These are phyloP conservation scores for Annulohypoxylon stygium DNA, from an alignment of 495 filamentous ascomycete species.

Conservation along the genomic window DNA sequence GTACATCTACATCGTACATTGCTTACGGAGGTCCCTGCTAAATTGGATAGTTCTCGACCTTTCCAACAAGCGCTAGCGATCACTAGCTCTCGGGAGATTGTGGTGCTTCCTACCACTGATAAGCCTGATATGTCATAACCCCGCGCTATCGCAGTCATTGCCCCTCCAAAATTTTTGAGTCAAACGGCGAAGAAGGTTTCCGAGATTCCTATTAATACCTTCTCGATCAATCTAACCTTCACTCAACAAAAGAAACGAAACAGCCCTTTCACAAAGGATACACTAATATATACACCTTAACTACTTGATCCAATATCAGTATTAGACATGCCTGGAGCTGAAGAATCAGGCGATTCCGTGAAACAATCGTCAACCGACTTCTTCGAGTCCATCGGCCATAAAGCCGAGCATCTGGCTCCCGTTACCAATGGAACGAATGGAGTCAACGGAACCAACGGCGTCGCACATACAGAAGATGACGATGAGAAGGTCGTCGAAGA, in stretches of 20 bases:
- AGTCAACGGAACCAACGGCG: constrained; percentile 43
- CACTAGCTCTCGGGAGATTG: constrained; percentile 39
- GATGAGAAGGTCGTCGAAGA: constrained; percentile 71
- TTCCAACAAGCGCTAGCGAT: constrained; percentile 38
- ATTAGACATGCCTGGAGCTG: constrained; percentile 28
- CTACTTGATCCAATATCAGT: not conserved
- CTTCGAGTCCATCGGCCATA: constrained; percentile 68
- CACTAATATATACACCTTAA: not conserved
- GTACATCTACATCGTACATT: constrained; percentile 12
- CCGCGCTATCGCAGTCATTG: constrained; percentile 47
- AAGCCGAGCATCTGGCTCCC: constrained; percentile 62
- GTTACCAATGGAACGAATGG: constrained; percentile 47
- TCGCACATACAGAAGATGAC: constrained; percentile 56
- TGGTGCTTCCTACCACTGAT: constrained; percentile 33
- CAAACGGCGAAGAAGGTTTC: constrained; percentile 22
- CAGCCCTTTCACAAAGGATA: not conserved
- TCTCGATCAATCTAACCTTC: not conserved
- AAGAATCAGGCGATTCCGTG: constrained; percentile 28
- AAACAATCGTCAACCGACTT: constrained; percentile 53
- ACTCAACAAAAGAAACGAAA: not conserved
- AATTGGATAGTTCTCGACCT: constrained; percentile 31
- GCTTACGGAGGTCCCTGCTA: constrained; percentile 21
- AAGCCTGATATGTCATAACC: constrained; percentile 47
- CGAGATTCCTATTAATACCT: constrained; percentile 8
- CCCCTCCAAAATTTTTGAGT: constrained; percentile 56